Conservation (phyloP, 1,284 basidiomycete species). For the Puccinia novopanici region DNA sequence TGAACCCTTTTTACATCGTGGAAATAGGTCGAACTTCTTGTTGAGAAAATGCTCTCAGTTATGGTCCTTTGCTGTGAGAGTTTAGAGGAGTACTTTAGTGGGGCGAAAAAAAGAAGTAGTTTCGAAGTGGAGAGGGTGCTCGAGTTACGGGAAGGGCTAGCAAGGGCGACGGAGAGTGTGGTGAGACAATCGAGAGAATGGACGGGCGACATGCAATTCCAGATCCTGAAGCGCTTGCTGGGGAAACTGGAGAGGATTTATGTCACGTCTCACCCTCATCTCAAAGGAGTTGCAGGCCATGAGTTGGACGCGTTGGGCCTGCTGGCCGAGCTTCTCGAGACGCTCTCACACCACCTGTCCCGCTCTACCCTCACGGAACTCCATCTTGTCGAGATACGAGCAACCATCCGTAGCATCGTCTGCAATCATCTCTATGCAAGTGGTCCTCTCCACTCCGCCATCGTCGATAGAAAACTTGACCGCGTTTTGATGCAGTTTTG, state of each 20-base stretch:
- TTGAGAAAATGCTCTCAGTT: constrained; percentile 5
- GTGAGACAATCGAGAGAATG: not conserved
- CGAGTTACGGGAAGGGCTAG: not conserved
- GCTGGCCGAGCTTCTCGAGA: constrained; percentile 10
- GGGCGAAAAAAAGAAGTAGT: not conserved
- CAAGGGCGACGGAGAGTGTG: not conserved
- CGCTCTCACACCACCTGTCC: not conserved
- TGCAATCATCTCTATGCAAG: not conserved
- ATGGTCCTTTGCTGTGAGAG: constrained; percentile 9
- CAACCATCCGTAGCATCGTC: not conserved
- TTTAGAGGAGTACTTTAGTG: constrained; percentile 1
- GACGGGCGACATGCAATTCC: constrained; percentile 21
- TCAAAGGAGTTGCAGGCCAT: not conserved
- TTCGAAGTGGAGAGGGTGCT: not conserved
- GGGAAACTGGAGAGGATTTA: not conserved
- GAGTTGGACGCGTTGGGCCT: not conserved
- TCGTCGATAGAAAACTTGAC: constrained; percentile 18
- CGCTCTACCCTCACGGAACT: not conserved
- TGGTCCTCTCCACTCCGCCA: not conserved
- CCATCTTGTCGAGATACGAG: constrained; percentile 13
- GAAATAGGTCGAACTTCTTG: not conserved
- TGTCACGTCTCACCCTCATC: not conserved
- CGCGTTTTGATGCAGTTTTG: constrained; percentile 29
- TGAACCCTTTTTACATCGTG: not conserved
- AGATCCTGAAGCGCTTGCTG: constrained; percentile 1